Conservation (phyloP, 169 alveolate species). For the Cryptosporidium ryanae region DNA sequence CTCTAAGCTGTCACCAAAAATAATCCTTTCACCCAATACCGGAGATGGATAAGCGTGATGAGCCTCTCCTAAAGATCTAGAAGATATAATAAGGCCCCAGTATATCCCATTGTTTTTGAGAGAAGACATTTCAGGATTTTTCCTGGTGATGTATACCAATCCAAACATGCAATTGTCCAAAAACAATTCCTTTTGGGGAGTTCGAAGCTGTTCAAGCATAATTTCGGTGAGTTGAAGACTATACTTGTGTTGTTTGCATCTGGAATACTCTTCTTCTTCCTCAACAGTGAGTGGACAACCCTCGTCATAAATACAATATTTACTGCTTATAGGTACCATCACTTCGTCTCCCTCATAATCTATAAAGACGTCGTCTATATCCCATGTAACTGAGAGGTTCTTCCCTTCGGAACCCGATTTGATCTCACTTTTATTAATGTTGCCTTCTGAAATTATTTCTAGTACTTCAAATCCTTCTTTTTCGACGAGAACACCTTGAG, state of each 20-base stretch:
- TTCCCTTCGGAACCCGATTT: neutral
- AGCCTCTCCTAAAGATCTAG: conserved; percentile 59
- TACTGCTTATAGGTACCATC: conserved; percentile 39
- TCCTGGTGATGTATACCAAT: conserved; percentile 35
- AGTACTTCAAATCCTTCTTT: too few species aligned
- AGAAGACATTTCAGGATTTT: conserved; percentile 30
- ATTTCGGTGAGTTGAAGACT: conserved; percentile 54
- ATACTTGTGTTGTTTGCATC: conserved; percentile 50
- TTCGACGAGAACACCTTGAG: too few species aligned
- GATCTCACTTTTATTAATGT: neutral
- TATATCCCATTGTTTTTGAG: conserved; percentile 24
- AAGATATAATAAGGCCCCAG: conserved; percentile 62
- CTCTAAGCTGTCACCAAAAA: conserved; percentile 36
- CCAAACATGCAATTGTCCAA: conserved; percentile 70
- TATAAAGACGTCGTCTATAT: conserved; percentile 45
- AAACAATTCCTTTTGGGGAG: conserved; percentile 34
- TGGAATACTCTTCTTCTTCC: conserved; percentile 55
- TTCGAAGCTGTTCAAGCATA: conserved; percentile 40
- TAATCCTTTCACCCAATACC: conserved; percentile 40
- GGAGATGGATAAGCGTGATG: conserved; percentile 71
- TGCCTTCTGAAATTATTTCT: neutral
- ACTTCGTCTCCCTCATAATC: conserved; percentile 46
- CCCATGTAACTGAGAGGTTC: conserved; percentile 7
- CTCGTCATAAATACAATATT: conserved; percentile 33
- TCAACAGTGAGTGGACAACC: conserved; percentile 57